Base-by-base conservation (phyloP, 768 basidiomycete species). In the Melanogaster broomeanus region DNA sequence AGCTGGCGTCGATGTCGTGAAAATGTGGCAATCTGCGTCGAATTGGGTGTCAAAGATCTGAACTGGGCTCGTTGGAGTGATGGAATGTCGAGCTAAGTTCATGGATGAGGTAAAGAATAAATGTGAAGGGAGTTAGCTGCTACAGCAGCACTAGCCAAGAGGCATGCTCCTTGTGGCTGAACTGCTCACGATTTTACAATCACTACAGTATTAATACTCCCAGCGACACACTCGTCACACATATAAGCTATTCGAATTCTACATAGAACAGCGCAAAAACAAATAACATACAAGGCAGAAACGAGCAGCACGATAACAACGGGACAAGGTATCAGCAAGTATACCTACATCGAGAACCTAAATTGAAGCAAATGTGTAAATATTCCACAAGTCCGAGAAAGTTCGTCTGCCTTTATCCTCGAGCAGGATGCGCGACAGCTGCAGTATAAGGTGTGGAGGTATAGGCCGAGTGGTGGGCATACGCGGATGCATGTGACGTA, bases 61-160 rank as follows among this genome's bases (percentile, higher is more conserved):
- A 49, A 90, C 77, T 3, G 90, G 90, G 51, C 74, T 77, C 34
- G 89, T 87, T 21, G 90, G 74, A 54, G 86, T 83, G 73, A 93
- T 91, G 33, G 86, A 84, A 68, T 90, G 88, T 63, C 91, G 84
- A 61, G 85, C 90, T 64, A 93, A 77, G 77, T 93, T 91, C 90
- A 93, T 93, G 73, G 74, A 72, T 60, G 40, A 57, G 28, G 50
- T 49, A 52, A 55, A 62, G 53, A 48, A 43, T 43, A 52, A 55
- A 37, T 41, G 53, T 49, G 33, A 16, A 37, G 18, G 27, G 43
- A n/a, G 19, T 42, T 30, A n/a, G 24, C 28, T 40, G 27, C 39
- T 30, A 40, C 49, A 19, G 31, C 45, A 55, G 40, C 54, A 42
- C 49, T 31, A 28, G 44, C 6, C 6, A 4, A 42, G 51, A 57